These are phyloP conservation scores for Colletotrichum sp. DNA, from an alignment of 2,329 filamentous ascomycete genomes.

Conservation along the genomic window DNA sequence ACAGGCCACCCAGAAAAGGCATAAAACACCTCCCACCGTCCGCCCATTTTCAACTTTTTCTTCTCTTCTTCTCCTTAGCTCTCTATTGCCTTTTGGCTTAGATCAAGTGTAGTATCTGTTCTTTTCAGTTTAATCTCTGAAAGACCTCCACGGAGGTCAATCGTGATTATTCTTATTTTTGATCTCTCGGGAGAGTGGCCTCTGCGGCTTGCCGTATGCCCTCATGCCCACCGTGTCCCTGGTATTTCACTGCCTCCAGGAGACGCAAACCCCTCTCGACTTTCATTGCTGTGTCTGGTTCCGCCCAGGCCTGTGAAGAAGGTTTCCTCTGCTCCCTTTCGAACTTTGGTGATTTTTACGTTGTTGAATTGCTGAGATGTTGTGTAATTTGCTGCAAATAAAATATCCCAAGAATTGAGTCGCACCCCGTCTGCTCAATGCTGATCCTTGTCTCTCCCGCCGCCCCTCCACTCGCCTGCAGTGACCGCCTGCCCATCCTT, in stretches of 20 bases:
- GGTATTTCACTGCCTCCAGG: slow-evolving; percentile 75
- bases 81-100: slow-evolving; percentile 52
- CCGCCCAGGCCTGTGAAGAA: slow-evolving; percentile 60
- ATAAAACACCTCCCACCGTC: neutral
- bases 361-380: neutral
- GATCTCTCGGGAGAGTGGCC: slow-evolving; percentile 42
- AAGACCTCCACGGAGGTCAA: slow-evolving; percentile 68
- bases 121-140: slow-evolving; percentile 86
- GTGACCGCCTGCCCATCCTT: neutral
- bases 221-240: slow-evolving; percentile 66
- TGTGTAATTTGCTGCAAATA: neutral
- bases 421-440: neutral
- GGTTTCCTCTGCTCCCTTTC: slow-evolving; percentile 21
- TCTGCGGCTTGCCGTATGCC: slow-evolving; percentile 72
- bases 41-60: slow-evolving; percentile 30
- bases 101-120: slow-evolving; percentile 84
- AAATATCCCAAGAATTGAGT: neutral
- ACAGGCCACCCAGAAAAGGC: neutral
- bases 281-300: slow-evolving; percentile 62
- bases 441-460: neutral
- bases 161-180: slow-evolving; percentile 80
- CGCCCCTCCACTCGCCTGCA: neutral
- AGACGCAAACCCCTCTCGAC: slow-evolving; percentile 64
- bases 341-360: neutral
- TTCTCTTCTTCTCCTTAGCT: slow-evolving; percentile 27